Evolutionary conservation across 495 filamentous ascomycete genomes (phyloP), one percentile per base, ranked within the genome.

Genomic region (Parathielavia appendiculata): DNA sequence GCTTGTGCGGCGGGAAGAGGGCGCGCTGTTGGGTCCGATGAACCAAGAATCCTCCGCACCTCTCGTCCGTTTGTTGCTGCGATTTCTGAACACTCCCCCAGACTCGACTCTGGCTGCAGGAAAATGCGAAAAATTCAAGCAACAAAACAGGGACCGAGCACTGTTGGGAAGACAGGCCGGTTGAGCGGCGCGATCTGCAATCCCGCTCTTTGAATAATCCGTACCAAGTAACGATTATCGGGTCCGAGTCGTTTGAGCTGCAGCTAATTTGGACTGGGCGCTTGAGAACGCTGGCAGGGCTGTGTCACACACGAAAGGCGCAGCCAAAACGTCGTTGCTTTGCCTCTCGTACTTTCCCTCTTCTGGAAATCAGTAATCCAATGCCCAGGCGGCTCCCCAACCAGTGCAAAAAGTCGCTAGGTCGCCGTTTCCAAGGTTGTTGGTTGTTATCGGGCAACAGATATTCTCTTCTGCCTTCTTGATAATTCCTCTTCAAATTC

Each of bases 131-230:
- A 12, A 14, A 53, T 10, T 17, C 5, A 7, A 38, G 36, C 16
- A 22, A 40, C 17, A 2, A 48, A 23, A 13, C 1, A 30, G 17
- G 43, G 23, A 22, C 12, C 22, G 38, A 54, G n/a, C 19, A 11
- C 19, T 2, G 48, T 11, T 35, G 32, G 34, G 9, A 46, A 36
- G 17, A 44, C 8, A 39, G 36, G 35, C 19, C 50, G 50, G 19
- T 49, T n/a, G 44, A 57, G 54, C 54, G 23, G 44, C 49, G 53
- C 35, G 59, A 57, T 57, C 53, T 61, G 53, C 54, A 43, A 53
- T 54, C 38, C 19, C 35, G n/a, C 40, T 48, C 34, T 41, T 47
- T 51, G 52, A 36, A 54, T 55, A 51, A 20, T 20, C 26, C 48
- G 48, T 38, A 17, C n/a, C 9, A 36, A 11, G 43, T 49, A 39